Conservation (phyloP, 2,329 filamentous ascomycete species). For the Claviceps spartinae region DNA sequence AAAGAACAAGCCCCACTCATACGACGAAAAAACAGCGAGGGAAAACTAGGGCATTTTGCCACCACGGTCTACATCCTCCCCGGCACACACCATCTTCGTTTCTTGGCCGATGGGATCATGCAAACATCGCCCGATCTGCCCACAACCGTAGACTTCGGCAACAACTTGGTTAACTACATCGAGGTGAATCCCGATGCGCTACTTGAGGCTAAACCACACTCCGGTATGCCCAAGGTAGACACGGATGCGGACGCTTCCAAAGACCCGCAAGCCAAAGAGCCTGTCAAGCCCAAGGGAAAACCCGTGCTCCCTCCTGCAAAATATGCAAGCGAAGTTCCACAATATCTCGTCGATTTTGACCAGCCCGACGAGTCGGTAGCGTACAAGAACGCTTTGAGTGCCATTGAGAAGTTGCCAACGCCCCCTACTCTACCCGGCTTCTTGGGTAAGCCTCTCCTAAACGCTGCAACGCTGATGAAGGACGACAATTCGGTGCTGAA, state of each 20-base stretch:
- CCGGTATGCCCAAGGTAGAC: constrained; percentile 7
- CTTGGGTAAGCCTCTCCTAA: constrained; percentile 85
- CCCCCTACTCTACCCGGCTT: constrained; percentile 83
- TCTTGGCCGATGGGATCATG: constrained; percentile 91
- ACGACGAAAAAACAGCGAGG: constrained; percentile 26
- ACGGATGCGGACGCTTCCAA: constrained; percentile 2
- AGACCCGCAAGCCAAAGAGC: constrained; percentile 23
- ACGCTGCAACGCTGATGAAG: constrained; percentile 82
- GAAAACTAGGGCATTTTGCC: constrained; percentile 51
- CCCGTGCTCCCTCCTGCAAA: constrained; percentile 39
- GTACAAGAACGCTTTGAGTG: constrained; percentile 61
- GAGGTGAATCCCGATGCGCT: constrained; percentile 68
- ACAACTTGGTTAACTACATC: constrained; percentile 96
- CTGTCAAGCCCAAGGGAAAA: constrained; percentile 37
- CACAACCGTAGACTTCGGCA: constrained; percentile 93
- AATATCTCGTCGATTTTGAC: constrained; percentile 78
- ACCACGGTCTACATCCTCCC: constrained; percentile 73
- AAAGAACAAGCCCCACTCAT: neutral
- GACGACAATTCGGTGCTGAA: constrained; percentile 95
- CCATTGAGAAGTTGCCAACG: constrained; percentile 65
- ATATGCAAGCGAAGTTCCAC: constrained; percentile 65
- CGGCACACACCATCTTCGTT: constrained; percentile 92
- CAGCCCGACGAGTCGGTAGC: constrained; percentile 63
- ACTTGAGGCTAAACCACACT: constrained; percentile 15
- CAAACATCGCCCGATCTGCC: constrained; percentile 74